Percentiles rank a stretch among this genome's conserved stretches.
Evolutionary conservation across 1,284 basidiomycete species (phyloP).

Genomic region (Cryptococcus sp.): DNA sequence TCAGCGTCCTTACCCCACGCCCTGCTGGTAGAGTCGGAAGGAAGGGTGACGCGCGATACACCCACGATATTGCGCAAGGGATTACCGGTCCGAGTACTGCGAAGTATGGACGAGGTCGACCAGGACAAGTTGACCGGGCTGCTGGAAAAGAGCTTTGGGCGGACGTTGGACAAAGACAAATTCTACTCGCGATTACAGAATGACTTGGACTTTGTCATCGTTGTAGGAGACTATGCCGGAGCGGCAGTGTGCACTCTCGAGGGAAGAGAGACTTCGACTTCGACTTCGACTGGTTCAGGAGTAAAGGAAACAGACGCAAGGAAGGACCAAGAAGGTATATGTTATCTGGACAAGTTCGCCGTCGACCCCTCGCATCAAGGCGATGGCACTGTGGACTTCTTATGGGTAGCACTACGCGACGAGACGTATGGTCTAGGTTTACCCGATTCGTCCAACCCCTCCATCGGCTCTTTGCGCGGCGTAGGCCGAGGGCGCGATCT

Average conservation of each 20-base stretch:
- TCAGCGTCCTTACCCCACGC: constrained; percentile 94
- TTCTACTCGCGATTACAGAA: constrained; percentile 79
- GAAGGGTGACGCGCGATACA: constrained; percentile 81
- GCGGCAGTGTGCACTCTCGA: constrained; percentile 94
- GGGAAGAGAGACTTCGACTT: constrained; percentile 30
- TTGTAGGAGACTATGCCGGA: constrained; percentile 94
- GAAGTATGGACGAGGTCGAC: constrained; percentile 66
- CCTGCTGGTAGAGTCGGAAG: constrained; percentile 73
- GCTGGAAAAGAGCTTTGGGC: constrained; percentile 83
- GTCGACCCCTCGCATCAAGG: constrained; percentile 93
- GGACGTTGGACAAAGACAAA: constrained; percentile 68
- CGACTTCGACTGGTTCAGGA: constrained; percentile 13
- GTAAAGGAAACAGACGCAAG: constrained; percentile 1
- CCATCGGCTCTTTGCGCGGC: constrained; percentile 85
- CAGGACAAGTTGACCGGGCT: constrained; percentile 72
- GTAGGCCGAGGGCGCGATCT: constrained; percentile 88
- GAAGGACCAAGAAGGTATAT: constrained; percentile 57
- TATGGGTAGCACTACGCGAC: constrained; percentile 98
- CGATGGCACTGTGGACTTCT: constrained; percentile 97
- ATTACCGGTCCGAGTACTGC: constrained; percentile 79
- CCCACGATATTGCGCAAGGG: constrained; percentile 92
- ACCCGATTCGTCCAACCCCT: constrained; percentile 88
- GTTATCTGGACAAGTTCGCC: constrained; percentile 98
- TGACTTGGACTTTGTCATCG: constrained; percentile 86
- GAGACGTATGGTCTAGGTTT: constrained; percentile 96